Conservation (phyloP, 2,329 filamentous ascomycete species). For the Fusarium sp. region DNA sequence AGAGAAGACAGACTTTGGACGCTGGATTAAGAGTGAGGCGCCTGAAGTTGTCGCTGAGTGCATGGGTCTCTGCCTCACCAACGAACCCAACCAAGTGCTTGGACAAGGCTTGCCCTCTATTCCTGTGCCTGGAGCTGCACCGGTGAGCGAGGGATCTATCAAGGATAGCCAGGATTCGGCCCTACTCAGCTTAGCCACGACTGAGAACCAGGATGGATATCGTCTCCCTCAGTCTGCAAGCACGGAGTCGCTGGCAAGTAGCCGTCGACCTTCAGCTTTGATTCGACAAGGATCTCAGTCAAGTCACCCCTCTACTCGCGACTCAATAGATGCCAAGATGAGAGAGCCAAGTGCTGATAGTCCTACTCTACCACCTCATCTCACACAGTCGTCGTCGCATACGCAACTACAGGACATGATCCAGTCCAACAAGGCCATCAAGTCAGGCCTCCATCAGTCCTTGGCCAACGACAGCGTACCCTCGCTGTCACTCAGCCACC, state of each 20-base stretch:
- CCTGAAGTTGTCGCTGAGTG: conserved; percentile 85
- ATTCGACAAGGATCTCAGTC: conserved; percentile 59
- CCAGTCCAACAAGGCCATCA: conserved; percentile 67
- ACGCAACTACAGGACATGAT: conserved; percentile 70
- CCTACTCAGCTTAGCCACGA: conserved; percentile 52
- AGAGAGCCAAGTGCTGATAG: conserved; percentile 63
- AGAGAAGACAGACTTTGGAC: conserved; percentile 78
- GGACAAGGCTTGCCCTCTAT: conserved; percentile 38
- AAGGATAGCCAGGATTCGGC: conserved; percentile 51
- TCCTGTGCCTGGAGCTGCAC: conserved; percentile 31
- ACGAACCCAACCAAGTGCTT: conserved; percentile 40
- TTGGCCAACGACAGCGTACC: conserved; percentile 68
- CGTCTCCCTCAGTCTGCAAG: conserved; percentile 65
- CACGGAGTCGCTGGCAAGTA: conserved; percentile 55
- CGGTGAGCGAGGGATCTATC: conserved; percentile 44
- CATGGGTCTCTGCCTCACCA: conserved; percentile 69
- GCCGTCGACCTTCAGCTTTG: conserved; percentile 50
- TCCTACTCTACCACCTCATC: conserved; percentile 68
- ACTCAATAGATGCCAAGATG: conserved; percentile 49
- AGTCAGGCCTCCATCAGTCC: conserved; percentile 65
- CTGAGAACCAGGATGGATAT: conserved; percentile 56
- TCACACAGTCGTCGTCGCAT: conserved; percentile 60
- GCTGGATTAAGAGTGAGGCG: conserved; percentile 83
- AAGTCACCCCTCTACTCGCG: conserved; percentile 60
- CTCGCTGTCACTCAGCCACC: conserved; percentile 63